These are phyloP conservation scores for Vitellaria paradoxa DNA, from an alignment of 179 eudicot genomes.

Conservation along the genomic window DNA sequence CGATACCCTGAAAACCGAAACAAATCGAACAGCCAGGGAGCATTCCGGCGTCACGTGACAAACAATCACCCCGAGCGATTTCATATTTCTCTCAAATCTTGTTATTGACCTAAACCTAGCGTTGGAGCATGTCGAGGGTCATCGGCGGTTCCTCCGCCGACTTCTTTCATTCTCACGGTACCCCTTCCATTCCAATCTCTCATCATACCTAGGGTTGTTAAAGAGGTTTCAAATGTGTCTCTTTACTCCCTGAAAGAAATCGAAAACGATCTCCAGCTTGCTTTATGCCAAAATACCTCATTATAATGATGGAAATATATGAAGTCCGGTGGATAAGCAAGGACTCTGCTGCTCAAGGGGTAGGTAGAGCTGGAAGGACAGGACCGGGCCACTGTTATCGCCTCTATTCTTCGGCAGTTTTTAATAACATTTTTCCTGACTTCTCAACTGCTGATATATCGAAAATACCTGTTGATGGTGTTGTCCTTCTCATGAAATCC, in stretches of 20 bases:
- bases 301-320: conserved; percentile 89
- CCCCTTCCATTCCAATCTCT: no score
- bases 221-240: conserved; percentile 88
- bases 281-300: no score
- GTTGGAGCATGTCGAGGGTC: no score
- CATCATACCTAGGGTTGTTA: conserved; percentile 88
- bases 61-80: no score
- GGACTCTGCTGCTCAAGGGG: conserved; percentile 92
- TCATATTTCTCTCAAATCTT: no score
- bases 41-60: no score
- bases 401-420: conserved; percentile 77
- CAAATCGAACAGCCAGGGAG: no score
- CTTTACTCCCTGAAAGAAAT: conserved; percentile 69
- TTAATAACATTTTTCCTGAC: conserved; percentile 54
- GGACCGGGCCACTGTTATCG: conserved; percentile 95
- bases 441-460: conserved; percentile 76
- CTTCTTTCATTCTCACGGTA: no score
- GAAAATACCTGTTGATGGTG: conserved; percentile 89
- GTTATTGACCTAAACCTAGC: no score
- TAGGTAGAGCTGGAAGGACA: conserved; percentile 99
- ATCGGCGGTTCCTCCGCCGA: no score
- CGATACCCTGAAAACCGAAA: no score
- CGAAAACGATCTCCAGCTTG: conserved; percentile 44
- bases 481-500: conserved; percentile 83
- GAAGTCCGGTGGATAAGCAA: conserved; percentile 93